A percentile compares a stretch with the other conserved stretches of the same genome.
Conservation (phyloP, 306 rosid species). For the Quercus alba region DNA sequence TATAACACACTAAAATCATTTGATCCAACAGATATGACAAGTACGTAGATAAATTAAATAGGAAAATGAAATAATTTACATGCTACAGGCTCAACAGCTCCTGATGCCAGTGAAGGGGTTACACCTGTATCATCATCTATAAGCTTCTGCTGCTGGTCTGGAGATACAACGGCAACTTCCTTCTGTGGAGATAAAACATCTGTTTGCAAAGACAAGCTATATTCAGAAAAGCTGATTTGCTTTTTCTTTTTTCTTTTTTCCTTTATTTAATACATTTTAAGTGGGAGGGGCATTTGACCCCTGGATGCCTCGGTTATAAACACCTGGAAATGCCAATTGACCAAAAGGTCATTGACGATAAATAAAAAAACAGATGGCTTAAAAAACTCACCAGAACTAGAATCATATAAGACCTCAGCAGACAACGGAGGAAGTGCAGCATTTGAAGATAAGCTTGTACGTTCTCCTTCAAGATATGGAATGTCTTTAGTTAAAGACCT, state of each 20-base stretch:
- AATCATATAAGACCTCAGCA: slow-evolving; percentile 65
- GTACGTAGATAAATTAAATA: slow-evolving; percentile 9
- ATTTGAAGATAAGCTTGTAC: slow-evolving; percentile 73
- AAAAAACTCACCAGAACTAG: slow-evolving; percentile 58
- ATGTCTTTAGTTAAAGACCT: slow-evolving; percentile 62
- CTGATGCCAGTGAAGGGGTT: slow-evolving; percentile 57
- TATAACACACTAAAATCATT: slow-evolving; percentile 5
- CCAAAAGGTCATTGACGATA: not conserved
- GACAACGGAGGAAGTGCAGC: slow-evolving; percentile 66
- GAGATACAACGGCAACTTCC: slow-evolving; percentile 50
- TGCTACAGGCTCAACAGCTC: slow-evolving; percentile 59
- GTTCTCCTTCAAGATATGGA: slow-evolving; percentile 52
- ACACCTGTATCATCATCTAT: slow-evolving; percentile 60
- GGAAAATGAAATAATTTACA: slow-evolving; percentile 52
- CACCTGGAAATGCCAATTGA: too few relatives aligned
- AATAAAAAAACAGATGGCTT: slow-evolving; percentile 9
- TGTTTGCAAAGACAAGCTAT: slow-evolving; percentile 37
- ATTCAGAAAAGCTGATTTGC: slow-evolving; percentile 29
- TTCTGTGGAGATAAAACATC: slow-evolving; percentile 57
- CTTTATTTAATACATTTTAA: too few relatives aligned
- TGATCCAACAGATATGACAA: not conserved
- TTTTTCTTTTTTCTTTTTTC: too few relatives aligned
- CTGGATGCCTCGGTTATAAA: too few relatives aligned
- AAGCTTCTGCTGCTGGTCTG: slow-evolving; percentile 52
- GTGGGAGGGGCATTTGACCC: not conserved